Evolutionary conservation across 148 eudicot species (phyloP), one percentile per base, ranked within the genome.

Genomic region (Silene uniflora): DNA sequence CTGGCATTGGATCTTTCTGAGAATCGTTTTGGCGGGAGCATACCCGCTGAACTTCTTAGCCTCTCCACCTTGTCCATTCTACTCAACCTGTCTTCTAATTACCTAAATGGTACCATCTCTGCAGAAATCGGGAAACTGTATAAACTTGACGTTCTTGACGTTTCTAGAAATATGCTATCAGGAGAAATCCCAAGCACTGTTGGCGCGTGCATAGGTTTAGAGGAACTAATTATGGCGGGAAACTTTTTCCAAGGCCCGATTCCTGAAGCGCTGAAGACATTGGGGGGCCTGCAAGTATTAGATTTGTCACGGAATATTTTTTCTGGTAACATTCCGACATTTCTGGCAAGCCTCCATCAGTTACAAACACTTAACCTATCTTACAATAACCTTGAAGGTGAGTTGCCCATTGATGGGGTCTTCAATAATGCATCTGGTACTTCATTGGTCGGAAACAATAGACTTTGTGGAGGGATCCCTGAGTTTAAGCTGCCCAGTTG

Each of bases 251-350:
- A 59, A 21, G 90, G 76, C 39, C 14, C 58, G 29, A 73, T 73
- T 42, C 76, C 67, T 73, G 29, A 42, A 2, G 22, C 56, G 42
- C 55, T 73, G 35, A 46, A 62, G 13, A 32, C 70, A 11, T 52
- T 83, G 52, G 81, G 59, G 29, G 72, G 81, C 55, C 63, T 87
- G 0, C 59, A 35, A 8, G 14, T 16, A 10, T 64, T 87, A 3
- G 85, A 87, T 58, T 64, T 87, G 69, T 83, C 86, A n/a, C 39
- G 10, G 35, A 85, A 87, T 19, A 85, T 81, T 44, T 75, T 87
- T 6, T 76, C 86, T 0, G 90, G 88, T 4, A 21, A 74, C 62
- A 77, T 87, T 25, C 88, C 90, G 14, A 67, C 63, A 0, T 85
- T 61, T 62, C 58, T 87, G 8, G 62, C 52, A 16, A 21, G 52